Conservation (phyloP, 345 rosid genomes). For the Arabidopsis thaliana region TAIR10.1 NC_003070.9:1884001-1884500, state of each 20-base stretch:
- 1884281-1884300: neutral
- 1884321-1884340: neutral
- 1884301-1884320: neutral
- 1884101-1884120: neutral
- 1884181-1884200: neutral
- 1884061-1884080: neutral
- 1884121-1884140: too few relatives aligned
- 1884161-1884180: neutral
- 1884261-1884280: neutral
- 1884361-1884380: too few relatives aligned
- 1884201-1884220: neutral
- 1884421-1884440: too few relatives aligned
- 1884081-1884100: neutral
- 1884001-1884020: neutral
- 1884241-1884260: too few relatives aligned
- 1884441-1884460: too few relatives aligned
- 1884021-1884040: neutral
- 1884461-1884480: neutral
- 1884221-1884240: neutral
- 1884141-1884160: too few relatives aligned
- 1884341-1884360: too few relatives aligned
- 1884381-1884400: too few relatives aligned
- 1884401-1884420: too few relatives aligned
- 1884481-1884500: neutral
- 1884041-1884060: neutral